Evolutionary conservation across 768 basidiomycete species (phyloP).

Genomic region (Mycena epipterygia): DNA sequence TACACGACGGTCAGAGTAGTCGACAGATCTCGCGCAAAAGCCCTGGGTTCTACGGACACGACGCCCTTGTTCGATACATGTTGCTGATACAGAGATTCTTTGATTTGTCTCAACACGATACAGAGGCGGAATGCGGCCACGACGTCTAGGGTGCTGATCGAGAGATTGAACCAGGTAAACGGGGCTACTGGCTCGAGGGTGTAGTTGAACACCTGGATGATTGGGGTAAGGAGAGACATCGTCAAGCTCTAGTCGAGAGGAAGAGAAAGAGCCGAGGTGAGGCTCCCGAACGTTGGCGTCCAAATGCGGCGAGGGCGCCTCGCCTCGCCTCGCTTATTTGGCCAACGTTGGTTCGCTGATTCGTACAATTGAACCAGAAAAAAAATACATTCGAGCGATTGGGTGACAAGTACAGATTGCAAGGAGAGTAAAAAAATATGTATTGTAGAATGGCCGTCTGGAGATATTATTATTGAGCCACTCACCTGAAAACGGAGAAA

Average conservation of each 20-base stretch:
- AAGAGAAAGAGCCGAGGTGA: not conserved
- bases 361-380: too few relatives aligned
- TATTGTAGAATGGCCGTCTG: too few relatives aligned
- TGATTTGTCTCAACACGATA: constrained; percentile 75
- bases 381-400: too few relatives aligned
- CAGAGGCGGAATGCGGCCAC: constrained; percentile 79
- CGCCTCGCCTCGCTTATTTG: too few relatives aligned
- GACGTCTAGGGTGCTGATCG: constrained; percentile 75
- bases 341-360: not conserved
- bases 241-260: not conserved
- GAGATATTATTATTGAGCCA: too few relatives aligned
- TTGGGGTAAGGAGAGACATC: constrained; percentile 51
- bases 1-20: constrained; percentile 79
- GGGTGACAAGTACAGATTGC: too few relatives aligned
- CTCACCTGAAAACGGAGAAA: too few relatives aligned
- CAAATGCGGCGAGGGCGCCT: constrained; percentile 9
- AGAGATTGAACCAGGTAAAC: constrained; percentile 75
- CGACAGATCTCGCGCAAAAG: constrained; percentile 69
- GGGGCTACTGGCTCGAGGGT: constrained; percentile 72
- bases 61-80: constrained; percentile 58
- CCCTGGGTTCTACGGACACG: constrained; percentile 58
- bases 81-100: constrained; percentile 61
- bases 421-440: too few relatives aligned
- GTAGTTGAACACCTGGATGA: constrained; percentile 67
- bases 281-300: constrained; percentile 14